These are phyloP conservation scores for Trypanosoma cruzi DNA, from an alignment of 208 protist genomes.

Conservation along the genomic window DNA sequence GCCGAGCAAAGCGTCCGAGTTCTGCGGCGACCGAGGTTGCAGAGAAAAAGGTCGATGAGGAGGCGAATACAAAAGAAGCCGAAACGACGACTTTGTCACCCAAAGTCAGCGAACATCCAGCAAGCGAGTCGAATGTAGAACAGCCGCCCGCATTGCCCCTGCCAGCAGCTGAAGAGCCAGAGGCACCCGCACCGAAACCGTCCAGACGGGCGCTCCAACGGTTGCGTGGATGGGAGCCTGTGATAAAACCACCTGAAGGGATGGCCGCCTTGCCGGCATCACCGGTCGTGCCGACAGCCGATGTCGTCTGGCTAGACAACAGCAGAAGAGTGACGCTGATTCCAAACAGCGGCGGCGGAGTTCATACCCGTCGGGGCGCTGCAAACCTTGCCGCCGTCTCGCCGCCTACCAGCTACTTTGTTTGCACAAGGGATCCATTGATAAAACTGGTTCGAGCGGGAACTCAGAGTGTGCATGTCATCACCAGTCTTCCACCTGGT, in stretches of 20 bases:
- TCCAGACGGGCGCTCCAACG: slow-evolving; percentile 23
- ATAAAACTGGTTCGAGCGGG: slow-evolving; percentile 10
- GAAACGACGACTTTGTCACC: neutral
- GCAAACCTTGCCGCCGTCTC: slow-evolving; percentile 20
- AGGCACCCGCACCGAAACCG: neutral
- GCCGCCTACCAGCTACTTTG: slow-evolving; percentile 20
- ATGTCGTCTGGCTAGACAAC: slow-evolving; percentile 29
- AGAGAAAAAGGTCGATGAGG: neutral
- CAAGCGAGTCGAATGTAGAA: neutral
- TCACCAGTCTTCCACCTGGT: slow-evolving; percentile 15
- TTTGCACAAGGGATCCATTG: slow-evolving; percentile 24
- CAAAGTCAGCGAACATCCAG: neutral
- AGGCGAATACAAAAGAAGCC: neutral
- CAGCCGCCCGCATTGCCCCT: neutral
- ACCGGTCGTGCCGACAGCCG: slow-evolving; percentile 6
- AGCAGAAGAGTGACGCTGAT: slow-evolving; percentile 21
- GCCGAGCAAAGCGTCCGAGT: neutral
- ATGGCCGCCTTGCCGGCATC: neutral
- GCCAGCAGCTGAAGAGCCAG: neutral
- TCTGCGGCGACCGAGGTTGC: neutral
- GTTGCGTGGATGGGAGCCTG: slow-evolving; percentile 30
- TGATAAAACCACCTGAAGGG: slow-evolving; percentile 18
- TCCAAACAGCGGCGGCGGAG: slow-evolving; percentile 20
- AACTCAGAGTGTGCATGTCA: slow-evolving; percentile 23
- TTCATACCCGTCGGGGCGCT: slow-evolving; percentile 18